These are phyloP conservation scores for Plasmodium gallinaceum DNA, from an alignment of 169 alveolate species.

Conservation along the genomic window DNA sequence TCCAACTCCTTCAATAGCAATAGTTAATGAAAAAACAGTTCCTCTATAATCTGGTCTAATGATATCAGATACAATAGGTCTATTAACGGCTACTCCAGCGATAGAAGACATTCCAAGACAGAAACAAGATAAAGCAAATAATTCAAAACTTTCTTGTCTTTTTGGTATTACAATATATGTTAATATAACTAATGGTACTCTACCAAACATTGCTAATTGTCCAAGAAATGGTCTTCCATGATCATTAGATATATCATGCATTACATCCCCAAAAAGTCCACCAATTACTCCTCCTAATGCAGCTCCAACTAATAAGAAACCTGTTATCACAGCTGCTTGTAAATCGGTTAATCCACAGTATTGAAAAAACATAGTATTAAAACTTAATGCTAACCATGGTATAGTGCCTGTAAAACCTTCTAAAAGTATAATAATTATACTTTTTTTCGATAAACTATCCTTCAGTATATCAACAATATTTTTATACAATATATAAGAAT, in stretches of 20 bases:
- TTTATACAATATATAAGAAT: conserved; percentile 66
- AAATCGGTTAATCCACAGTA: conserved; percentile 90
- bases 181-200: conserved; percentile 66
- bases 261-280: conserved; percentile 89
- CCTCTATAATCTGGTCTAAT: conserved; percentile 92
- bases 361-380: conserved; percentile 92
- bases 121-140: conserved; percentile 77
- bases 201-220: conserved; percentile 76
- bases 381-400: conserved; percentile 92
- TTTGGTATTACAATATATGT: conserved; percentile 36
- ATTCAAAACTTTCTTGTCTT: conserved; percentile 61
- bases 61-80: conserved; percentile 92
- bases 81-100: conserved; percentile 92
- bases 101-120: conserved; percentile 90
- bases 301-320: conserved; percentile 89
- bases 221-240: conserved; percentile 93
- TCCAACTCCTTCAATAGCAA: conserved; percentile 91
- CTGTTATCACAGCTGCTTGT: conserved; percentile 90
- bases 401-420: conserved; percentile 92
- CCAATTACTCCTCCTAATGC: conserved; percentile 93
- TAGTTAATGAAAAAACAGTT: conserved; percentile 87
- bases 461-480: conserved; percentile 31
- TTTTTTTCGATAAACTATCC: conserved; percentile 72
- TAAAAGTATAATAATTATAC: conserved; percentile 69
- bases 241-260: conserved; percentile 84